These are phyloP conservation scores for Trametes coccinea DNA, from an alignment of 768 basidiomycete genomes.

Conservation along the genomic window DNA sequence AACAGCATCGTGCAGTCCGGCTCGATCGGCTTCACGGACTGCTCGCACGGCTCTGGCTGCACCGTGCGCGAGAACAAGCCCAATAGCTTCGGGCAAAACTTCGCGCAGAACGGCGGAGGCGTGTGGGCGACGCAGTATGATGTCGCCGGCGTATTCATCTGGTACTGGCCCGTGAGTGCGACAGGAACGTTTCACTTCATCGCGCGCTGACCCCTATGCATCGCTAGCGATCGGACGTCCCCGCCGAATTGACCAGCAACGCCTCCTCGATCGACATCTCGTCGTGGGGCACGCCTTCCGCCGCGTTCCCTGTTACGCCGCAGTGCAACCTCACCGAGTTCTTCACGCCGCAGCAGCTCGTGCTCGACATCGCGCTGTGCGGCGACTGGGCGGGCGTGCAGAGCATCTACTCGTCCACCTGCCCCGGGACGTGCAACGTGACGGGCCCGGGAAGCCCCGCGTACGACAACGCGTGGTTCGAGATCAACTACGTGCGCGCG, in stretches of 20 bases:
- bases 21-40: constrained; percentile 32
- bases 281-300: constrained; percentile 46
- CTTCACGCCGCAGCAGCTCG: constrained; percentile 49
- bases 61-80: constrained; percentile 36
- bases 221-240: constrained; percentile 38
- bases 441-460: constrained; percentile 54
- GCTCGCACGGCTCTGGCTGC: constrained; percentile 39
- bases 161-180: constrained; percentile 48
- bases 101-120: constrained; percentile 55
- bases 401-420: constrained; percentile 39
- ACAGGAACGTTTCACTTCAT: not conserved
- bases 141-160: constrained; percentile 50
- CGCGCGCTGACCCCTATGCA: not conserved
- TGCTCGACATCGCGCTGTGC: constrained; percentile 58
- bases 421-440: constrained; percentile 40
- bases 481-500: constrained; percentile 64
- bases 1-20: constrained; percentile 37
- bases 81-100: constrained; percentile 43
- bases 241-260: constrained; percentile 33
- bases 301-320: constrained; percentile 38
- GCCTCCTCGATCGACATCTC: constrained; percentile 38
- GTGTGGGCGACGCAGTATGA: constrained; percentile 75
- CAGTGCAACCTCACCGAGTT: constrained; percentile 44
- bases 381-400: constrained; percentile 54
- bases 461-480: constrained; percentile 64